A percentile compares a stretch with the other conserved stretches of the same genome.
Evolutionary conservation across 2,329 filamentous ascomycete genomes (phyloP).

Genomic region (Cladosporium cucumerinum): DNA sequence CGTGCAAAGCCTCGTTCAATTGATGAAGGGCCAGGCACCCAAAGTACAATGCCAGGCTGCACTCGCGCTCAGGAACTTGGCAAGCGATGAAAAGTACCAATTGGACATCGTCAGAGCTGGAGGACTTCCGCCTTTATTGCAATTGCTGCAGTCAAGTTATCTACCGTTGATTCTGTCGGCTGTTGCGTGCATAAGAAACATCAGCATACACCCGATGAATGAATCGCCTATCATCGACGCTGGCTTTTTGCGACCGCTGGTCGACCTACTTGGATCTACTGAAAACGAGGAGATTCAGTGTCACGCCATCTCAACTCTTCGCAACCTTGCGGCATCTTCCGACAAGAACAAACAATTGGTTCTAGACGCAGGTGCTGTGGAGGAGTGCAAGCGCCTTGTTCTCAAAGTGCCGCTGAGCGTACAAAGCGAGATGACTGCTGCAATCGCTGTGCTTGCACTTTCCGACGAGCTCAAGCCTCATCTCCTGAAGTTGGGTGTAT

Average conservation of each 20-base stretch:
- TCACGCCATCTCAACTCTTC: constrained; percentile 93
- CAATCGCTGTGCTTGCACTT: constrained; percentile 90
- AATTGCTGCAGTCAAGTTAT: constrained; percentile 90
- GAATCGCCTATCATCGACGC: constrained; percentile 98
- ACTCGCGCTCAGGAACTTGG: constrained; percentile 86
- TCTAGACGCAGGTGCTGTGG: constrained; percentile 89
- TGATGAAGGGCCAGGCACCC: constrained; percentile 96
- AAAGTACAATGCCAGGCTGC: constrained; percentile 98
- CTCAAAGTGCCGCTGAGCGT: constrained; percentile 89
- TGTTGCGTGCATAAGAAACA: constrained; percentile 97
- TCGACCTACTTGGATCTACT: constrained; percentile 88
- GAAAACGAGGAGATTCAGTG: constrained; percentile 99
- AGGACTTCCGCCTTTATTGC: constrained; percentile 79
- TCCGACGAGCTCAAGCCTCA: constrained; percentile 95
- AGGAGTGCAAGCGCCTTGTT: constrained; percentile 97
- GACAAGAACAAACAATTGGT: constrained; percentile 98
- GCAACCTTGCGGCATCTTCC: constrained; percentile 93
- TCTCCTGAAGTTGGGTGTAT: constrained; percentile 85
- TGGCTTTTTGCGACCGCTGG: constrained; percentile 88
- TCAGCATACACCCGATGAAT: constrained; percentile 95
- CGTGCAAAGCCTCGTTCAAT: constrained; percentile 86
- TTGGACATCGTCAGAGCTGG: constrained; percentile 91
- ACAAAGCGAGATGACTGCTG: constrained; percentile 99
- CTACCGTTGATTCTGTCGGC: constrained; percentile 93
- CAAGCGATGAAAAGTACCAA: constrained; percentile 98